Percentiles rank a stretch among this genome's conserved stretches.
Evolutionary conservation across 75 land plant species (phyloP).

Genomic region (Pinus tabuliformis): DNA sequence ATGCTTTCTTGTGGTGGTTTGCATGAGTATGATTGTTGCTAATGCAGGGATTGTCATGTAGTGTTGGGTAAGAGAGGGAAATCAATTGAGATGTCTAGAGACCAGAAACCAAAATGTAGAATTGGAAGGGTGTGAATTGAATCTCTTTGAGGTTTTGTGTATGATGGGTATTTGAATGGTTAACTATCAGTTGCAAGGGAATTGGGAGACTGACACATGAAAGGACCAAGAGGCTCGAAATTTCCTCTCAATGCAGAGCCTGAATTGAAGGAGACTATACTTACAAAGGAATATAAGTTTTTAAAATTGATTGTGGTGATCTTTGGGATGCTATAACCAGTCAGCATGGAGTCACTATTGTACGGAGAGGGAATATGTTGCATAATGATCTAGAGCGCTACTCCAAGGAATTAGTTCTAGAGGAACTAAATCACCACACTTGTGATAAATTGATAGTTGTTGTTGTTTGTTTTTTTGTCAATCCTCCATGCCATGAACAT

Average conservation of each 20-base stretch:
- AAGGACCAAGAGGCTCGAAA: conserved; percentile 48
- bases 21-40: conserved; percentile 64
- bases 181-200: conserved; percentile 78
- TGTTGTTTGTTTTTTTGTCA: conserved; percentile 66
- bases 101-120: conserved; percentile 54
- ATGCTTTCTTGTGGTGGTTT: neutral
- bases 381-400: conserved; percentile 86
- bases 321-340: conserved; percentile 87
- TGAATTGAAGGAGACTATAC: conserved; percentile 40
- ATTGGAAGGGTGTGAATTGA: conserved; percentile 59
- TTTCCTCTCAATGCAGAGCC: conserved; percentile 69
- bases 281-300: conserved; percentile 60
- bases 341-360: conserved; percentile 69
- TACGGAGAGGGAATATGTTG: conserved; percentile 56
- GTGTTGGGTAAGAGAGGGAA: conserved; percentile 59
- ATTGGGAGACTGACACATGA: conserved; percentile 79
- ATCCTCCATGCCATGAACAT: conserved; percentile 56
- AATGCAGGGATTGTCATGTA: conserved; percentile 76
- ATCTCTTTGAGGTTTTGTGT: conserved; percentile 47
- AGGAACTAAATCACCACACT: conserved; percentile 64
- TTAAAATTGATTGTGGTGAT: conserved; percentile 74
- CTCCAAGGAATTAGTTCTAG: conserved; percentile 67
- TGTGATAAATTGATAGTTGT: conserved; percentile 84
- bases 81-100: conserved; percentile 64
- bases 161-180: conserved; percentile 74